Evolutionary conservation across 2,329 filamentous ascomycete species (phyloP), one percentile per base, ranked within the genome.

Genomic region (Falciphora oryzae): DNA sequence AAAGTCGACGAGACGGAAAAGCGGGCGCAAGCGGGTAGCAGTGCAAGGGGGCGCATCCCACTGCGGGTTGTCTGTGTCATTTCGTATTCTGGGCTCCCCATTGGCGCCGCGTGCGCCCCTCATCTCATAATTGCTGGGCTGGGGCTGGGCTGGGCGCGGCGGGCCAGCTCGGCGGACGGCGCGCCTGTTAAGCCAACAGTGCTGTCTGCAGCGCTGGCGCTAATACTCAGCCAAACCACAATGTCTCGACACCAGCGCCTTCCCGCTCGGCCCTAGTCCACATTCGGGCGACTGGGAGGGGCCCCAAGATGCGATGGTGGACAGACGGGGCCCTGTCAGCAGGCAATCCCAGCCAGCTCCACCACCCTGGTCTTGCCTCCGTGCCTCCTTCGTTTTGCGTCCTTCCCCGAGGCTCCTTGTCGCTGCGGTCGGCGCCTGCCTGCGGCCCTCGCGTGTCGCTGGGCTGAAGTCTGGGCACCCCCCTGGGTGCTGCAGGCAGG

Each of bases 391-490:
- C 44, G 44, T 53, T 53, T 53, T 53, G 44, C 44, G 18, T 53
- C 22, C 18, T 53, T 10, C 16, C 7, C 44, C 22, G 38, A 44
- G 16, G 22, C 38, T 44, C 16, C 16, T 44, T 44, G 38, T 18
- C 11, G 32, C 38, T 44, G 38, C 38, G 16, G 38, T 13, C 38
- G 44, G 22, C 44, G 44, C 44, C 44, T n/a, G 44, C 44, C 44
- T n/a, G 44, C 18, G 16, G 44, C 44, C 44, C 22, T n/a, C 22
- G 44, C 44, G 44, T 18, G 35, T n/a, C 18, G 44, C 44, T 53
- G 44, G 44, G 44, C 44, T 53, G 44, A 53, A 53, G 44, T 53
- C 44, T 53, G 44, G 44, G 44, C 44, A 53, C 44, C 44, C 44
- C 44, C 44, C 22, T 2, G 3, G 44, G 22, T 18, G 44, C 18